A percentile compares a stretch with the other conserved stretches of the same genome.
These are phyloP conservation scores for Dichomitus squalens DNA, from an alignment of 1,284 basidiomycete genomes.

Conservation along the genomic window DNA sequence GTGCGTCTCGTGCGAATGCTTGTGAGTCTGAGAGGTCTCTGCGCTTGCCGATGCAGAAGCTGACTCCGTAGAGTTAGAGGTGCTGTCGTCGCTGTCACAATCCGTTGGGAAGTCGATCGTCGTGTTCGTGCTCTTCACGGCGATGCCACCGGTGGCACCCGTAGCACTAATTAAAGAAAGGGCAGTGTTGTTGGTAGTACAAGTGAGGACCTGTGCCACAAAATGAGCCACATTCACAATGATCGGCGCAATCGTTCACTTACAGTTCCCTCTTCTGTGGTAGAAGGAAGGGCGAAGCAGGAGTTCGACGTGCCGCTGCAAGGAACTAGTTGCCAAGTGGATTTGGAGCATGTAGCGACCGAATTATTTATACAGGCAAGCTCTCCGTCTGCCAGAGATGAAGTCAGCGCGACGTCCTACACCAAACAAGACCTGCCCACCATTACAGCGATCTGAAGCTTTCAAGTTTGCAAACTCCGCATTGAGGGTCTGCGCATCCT, in stretches of 20 bases:
- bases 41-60: slow-evolving; percentile 6
- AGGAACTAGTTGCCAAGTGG: slow-evolving; percentile 40
- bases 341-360: slow-evolving; percentile 43
- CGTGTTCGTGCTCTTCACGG: slow-evolving; percentile 30
- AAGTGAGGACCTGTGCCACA: slow-evolving; percentile 41
- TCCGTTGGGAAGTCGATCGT: slow-evolving; percentile 27
- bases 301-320: slow-evolving; percentile 37
- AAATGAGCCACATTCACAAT: neutral
- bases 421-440: slow-evolving; percentile 34
- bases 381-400: slow-evolving; percentile 37
- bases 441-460: slow-evolving; percentile 42
- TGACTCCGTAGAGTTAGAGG: neutral
- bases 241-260: slow-evolving; percentile 22
- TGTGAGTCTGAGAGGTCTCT: neutral
- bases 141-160: slow-evolving; percentile 45
- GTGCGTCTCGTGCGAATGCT: slow-evolving; percentile 1
- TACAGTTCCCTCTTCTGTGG: slow-evolving; percentile 46
- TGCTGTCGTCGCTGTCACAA: slow-evolving; percentile 12
- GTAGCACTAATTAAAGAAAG: slow-evolving; percentile 43
- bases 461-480: slow-evolving; percentile 42
- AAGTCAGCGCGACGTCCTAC: neutral
- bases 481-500: slow-evolving; percentile 53
- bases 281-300: slow-evolving; percentile 53
- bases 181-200: slow-evolving; percentile 48
- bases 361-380: slow-evolving; percentile 45